These are phyloP conservation scores for Capillidium heterosporum DNA, from an alignment of 371 early-diverging fungal species.

Conservation along the genomic window DNA sequence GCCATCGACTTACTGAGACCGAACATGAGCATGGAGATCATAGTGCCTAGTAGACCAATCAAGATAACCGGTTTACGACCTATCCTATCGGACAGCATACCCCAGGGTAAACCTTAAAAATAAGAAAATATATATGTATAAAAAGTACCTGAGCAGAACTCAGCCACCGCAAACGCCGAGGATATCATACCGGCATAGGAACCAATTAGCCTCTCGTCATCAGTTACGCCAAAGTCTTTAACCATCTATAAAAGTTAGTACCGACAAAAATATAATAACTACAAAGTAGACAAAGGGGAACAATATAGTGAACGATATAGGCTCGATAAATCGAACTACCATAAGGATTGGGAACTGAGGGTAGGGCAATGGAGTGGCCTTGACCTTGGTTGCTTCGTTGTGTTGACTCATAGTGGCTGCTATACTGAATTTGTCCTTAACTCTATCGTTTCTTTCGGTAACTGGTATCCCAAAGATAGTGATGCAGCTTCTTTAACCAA, in stretches of 20 bases:
- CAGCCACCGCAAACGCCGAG: slow-evolving; percentile 36
- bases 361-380: slow-evolving; percentile 23
- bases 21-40: slow-evolving; percentile 42
- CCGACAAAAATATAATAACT: slow-evolving; percentile 8
- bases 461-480: too few species aligned
- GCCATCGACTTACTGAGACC: slow-evolving; percentile 43
- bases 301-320: slow-evolving; percentile 32
- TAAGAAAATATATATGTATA: not conserved
- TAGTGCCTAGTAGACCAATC: slow-evolving; percentile 56
- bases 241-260: slow-evolving; percentile 5
- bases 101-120: slow-evolving; percentile 22
- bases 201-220: slow-evolving; percentile 8
- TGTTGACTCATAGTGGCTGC: too few species aligned
- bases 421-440: too few species aligned
- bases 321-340: slow-evolving; percentile 34
- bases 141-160: slow-evolving; percentile 29
- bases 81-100: slow-evolving; percentile 29
- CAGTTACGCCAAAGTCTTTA: slow-evolving; percentile 7
- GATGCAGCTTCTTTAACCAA: too few species aligned
- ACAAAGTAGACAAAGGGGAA: slow-evolving; percentile 44
- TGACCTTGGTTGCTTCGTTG: not conserved
- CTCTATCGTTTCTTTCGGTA: too few species aligned
- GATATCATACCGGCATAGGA: slow-evolving; percentile 45
- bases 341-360: slow-evolving; percentile 33
- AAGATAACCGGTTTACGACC: slow-evolving; percentile 74